Base-by-base conservation (phyloP, 192 early-diverging fungal species). In the Entrophospora sp. region DNA sequence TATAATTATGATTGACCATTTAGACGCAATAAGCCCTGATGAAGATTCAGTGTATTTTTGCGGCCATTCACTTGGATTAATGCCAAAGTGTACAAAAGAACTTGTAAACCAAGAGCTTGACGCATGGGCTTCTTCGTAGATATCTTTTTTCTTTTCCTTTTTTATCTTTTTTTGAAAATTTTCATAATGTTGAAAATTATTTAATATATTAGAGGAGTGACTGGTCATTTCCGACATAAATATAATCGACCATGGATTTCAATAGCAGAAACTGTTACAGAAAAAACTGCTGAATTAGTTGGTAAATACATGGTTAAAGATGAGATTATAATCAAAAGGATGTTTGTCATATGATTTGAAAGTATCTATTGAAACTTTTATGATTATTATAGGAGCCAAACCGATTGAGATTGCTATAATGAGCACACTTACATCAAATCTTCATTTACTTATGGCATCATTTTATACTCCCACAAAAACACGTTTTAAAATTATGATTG, bases 31-130 rank as follows among this genome's bases (percentile, higher is more conserved):
- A 9, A 64, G 46, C 13, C 64, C 73, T 10, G 69, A 80, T 25
- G 74, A 75, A 16, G 43, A 69, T 20, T 83, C 78, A 45, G 76
- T 86, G 12, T 98, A 98, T 72, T 77, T 98, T 49, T 91, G 92
- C 73, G 96, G 96, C 24, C 97, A 98, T 78, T 96, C 93, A 7
- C 82, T 98, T 12, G 94, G 96, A 4, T 78, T 97, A 64, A 79
- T 89, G 71, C 93, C 96, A 34, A 82, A 79, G 38, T 71, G 77
- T 12, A 81, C 89, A 0, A 72, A 80, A 20, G 73, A 75, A 9
- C 71, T 88, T 5, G 69, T 98, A n/a, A 81, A 78, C 44, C 84
- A 98, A 75, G 96, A 98, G 71, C 75, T 98, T 63, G 86, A 95
- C 45, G 85, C 88, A 36, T 98, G 96, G 96, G 86, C 82, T 55